Evolutionary conservation across 495 filamentous ascomycete species (phyloP).

Genomic region (Penicillium mononematosum): DNA sequence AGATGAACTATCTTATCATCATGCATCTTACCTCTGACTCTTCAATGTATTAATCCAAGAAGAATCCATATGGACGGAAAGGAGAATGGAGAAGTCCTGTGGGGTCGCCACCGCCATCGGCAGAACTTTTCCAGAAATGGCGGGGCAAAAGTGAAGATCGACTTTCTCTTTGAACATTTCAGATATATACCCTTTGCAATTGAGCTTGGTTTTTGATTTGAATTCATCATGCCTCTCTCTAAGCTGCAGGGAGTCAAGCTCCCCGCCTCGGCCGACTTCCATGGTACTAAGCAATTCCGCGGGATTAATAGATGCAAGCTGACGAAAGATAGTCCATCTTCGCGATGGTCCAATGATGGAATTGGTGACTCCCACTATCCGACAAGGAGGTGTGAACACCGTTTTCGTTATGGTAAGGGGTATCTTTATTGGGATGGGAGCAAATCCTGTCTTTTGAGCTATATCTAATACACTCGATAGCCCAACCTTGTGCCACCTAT

Average conservation of each 20-base stretch:
- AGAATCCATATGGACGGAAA: no score
- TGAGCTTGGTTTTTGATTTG: not conserved
- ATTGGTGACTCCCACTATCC: slow-evolving; percentile 73
- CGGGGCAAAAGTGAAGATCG: slow-evolving; percentile 16
- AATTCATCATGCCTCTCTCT: slow-evolving; percentile 36
- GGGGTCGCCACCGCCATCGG: slow-evolving; percentile 17
- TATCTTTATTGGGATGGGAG: slow-evolving; percentile 6
- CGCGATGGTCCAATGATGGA: slow-evolving; percentile 80
- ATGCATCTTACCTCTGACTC: not conserved
- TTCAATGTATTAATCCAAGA: not conserved
- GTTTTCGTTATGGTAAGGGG: slow-evolving; percentile 74
- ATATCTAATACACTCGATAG: slow-evolving; percentile 29
- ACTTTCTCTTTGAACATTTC: slow-evolving; percentile 9
- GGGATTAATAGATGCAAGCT: slow-evolving; percentile 12
- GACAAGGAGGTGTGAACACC: slow-evolving; percentile 70
- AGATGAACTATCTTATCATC: not conserved
- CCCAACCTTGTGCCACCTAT: slow-evolving; percentile 75
- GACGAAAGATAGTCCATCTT: slow-evolving; percentile 54
- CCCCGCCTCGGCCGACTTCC: slow-evolving; percentile 70
- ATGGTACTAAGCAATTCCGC: slow-evolving; percentile 47
- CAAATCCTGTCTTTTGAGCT: slow-evolving; percentile 8
- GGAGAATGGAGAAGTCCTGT: no score
- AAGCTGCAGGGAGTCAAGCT: slow-evolving; percentile 52
- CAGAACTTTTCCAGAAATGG: slow-evolving; percentile 15
- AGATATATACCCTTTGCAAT: not conserved